A percentile compares a stretch with the other conserved stretches of the same genome.
Conservation (phyloP, 768 basidiomycete genomes). For the Leccinum disarticulatum region DNA sequence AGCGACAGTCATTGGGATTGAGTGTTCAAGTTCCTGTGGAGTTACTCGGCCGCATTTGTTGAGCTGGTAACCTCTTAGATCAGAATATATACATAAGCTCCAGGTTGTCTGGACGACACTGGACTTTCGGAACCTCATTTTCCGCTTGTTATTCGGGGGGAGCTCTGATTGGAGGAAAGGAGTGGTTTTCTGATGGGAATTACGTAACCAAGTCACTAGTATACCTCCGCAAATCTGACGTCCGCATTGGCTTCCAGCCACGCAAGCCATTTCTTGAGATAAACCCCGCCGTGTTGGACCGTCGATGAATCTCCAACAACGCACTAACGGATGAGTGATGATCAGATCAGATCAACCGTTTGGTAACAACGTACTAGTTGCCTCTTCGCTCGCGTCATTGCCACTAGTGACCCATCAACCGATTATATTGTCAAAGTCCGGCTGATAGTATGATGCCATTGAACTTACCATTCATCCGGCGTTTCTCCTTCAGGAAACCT, state of each 20-base stretch:
- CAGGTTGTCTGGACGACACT: background rate
- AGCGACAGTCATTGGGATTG: no score
- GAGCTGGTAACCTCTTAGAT: background rate
- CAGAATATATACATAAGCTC: background rate
- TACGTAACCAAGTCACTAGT: background rate
- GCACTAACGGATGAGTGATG: conserved; percentile 49
- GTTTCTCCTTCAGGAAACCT: conserved; percentile 91
- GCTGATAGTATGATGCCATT: background rate
- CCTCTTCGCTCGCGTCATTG: conserved; percentile 88
- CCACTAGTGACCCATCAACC: conserved; percentile 46
- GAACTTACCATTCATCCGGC: conserved; percentile 78
- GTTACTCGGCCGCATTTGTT: background rate
- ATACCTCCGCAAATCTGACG: conserved; percentile 75
- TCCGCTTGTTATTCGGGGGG: background rate
- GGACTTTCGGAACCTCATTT: background rate
- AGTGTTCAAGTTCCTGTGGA: background rate
- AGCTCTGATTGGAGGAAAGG: background rate
- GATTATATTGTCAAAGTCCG: background rate
- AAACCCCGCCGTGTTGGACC: conserved; percentile 78
- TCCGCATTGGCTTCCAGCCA: conserved; percentile 93
- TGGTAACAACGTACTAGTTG: conserved; percentile 64
- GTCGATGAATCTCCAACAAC: conserved; percentile 94
- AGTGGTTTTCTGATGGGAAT: background rate
- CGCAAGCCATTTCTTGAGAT: conserved; percentile 84
- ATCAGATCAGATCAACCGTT: no score